phyloP scores from a whole-genome alignment of 2,329 filamentous ascomycete species.

The Hortaea sp. region DNA sequence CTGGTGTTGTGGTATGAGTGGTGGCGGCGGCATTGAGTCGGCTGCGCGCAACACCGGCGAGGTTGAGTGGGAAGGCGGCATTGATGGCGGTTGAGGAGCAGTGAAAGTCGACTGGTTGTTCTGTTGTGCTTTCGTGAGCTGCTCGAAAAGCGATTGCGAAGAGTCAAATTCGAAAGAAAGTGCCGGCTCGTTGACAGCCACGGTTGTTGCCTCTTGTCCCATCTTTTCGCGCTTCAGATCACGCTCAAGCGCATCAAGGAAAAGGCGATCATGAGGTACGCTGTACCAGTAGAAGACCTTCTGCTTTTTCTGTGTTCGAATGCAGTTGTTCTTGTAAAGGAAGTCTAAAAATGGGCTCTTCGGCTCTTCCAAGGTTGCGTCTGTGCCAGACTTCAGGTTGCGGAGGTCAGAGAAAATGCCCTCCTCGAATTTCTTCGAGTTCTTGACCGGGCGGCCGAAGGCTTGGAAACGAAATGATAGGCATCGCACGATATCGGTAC shows the following conservation, averaged over 20 bases:
- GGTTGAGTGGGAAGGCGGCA: conserved; percentile 63
- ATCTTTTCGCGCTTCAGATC: conserved; percentile 99
- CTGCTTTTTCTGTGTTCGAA: conserved; percentile 98
- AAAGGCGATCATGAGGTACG: conserved; percentile 92
- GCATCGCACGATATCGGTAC: conserved; percentile 96
- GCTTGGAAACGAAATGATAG: conserved; percentile 97
- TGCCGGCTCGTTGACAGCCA: conserved; percentile 92
- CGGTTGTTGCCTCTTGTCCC: conserved; percentile 93
- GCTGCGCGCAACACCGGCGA: conserved; percentile 85
- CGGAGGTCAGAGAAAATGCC: conserved; percentile 98
- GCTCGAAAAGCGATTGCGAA: conserved; percentile 96
- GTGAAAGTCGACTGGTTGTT: conserved; percentile 91
- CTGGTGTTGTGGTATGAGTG: conserved; percentile 57
- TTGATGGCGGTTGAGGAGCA: conserved; percentile 15
- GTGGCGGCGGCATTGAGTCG: conserved; percentile 87
- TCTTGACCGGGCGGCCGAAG: conserved; percentile 95
- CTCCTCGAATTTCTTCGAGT: conserved; percentile 99
- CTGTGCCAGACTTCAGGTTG: conserved; percentile 95
- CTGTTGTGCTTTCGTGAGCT: conserved; percentile 98
- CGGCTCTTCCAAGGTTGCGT: conserved; percentile 95
- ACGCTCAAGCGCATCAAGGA: conserved; percentile 92
- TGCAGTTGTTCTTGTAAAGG: conserved; percentile 99
- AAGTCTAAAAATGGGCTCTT: conserved; percentile 98
- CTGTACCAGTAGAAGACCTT: conserved; percentile 99
- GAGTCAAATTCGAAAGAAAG: conserved; percentile 99